These are phyloP conservation scores for Condylostoma magnum DNA, from an alignment of 169 alveolate species.

Conservation along the genomic window DNA sequence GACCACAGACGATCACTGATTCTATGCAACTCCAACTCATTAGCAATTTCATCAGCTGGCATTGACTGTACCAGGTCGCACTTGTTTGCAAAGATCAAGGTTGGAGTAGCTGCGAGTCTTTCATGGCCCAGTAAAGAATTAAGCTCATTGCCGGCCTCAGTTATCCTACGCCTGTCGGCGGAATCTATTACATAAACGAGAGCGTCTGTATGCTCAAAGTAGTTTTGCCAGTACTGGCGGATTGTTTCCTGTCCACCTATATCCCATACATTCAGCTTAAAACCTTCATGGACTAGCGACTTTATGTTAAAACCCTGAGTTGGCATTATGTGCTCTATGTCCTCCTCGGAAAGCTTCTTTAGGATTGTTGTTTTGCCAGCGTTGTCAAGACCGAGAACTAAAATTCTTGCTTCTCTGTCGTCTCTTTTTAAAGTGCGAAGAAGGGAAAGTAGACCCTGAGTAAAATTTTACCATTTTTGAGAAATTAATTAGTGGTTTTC, in stretches of 20 bases:
- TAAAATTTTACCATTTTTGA: too few species aligned
- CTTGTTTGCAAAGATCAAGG: constrained; percentile 86
- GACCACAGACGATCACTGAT: constrained; percentile 82
- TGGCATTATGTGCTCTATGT: constrained; percentile 72
- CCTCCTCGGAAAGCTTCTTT: constrained; percentile 78
- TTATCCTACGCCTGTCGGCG: constrained; percentile 78
- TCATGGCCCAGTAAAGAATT: constrained; percentile 76
- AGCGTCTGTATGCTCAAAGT: constrained; percentile 86
- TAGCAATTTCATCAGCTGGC: constrained; percentile 77
- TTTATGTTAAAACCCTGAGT: constrained; percentile 88
- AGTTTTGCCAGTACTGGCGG: constrained; percentile 87
- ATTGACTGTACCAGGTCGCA: constrained; percentile 75
- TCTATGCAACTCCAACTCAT: constrained; percentile 52
- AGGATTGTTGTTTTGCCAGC: constrained; percentile 88
- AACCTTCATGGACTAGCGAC: constrained; percentile 79
- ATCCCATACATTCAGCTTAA: constrained; percentile 88
- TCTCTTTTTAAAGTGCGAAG: constrained; percentile 53
- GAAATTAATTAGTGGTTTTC: too few species aligned
- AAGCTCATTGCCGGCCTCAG: constrained; percentile 82
- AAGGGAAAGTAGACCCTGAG: constrained; percentile 47
- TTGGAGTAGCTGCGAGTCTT: constrained; percentile 73
- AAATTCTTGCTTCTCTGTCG: constrained; percentile 74
- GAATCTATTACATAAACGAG: constrained; percentile 89
- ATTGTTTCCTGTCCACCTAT: constrained; percentile 89
- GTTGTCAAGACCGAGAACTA: constrained; percentile 85